Evolutionary conservation across 2,329 filamentous ascomycete genomes (phyloP), one percentile per base, ranked within the genome.

Genomic region (Emergomyces orientalis): DNA sequence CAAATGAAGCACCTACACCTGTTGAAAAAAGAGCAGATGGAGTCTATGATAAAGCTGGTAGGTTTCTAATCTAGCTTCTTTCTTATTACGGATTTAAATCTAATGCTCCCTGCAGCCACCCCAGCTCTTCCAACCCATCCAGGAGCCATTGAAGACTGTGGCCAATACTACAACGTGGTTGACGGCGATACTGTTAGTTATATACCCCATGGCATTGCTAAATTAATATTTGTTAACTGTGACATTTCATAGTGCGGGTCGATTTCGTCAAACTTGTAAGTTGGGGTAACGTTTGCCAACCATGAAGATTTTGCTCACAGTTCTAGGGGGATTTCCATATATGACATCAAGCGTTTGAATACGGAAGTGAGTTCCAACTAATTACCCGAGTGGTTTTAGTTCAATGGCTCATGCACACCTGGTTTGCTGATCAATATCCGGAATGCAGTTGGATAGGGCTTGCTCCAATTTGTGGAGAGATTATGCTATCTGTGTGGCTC

Each of bases 401-500:
- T 30, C n/a, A 30, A 52, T 25, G 8, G 32, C 54, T 30, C 32
- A 47, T 49, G 11, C 19, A 17, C 43, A 47, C 14, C 34, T 45
- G 56, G 52, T 30, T 56, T 37, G 39, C 39, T 62, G 25, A 62
- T 47, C 19, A 37, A 30, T 34, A 55, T 27, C 27, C 27, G 14
- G 3, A 58, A 43, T 43, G 8, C 51, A 67, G 65, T 45, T 67
- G 27, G 62, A 64, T 45, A 32, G 41, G 34, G 43, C 63, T n/a
- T 67, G 65, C 41, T 58, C 47, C 25, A 67, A 67, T 27, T 39
- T 67, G 22, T 67, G 63, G 65, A 43, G 43, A 30, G 64, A 65
- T 41, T 63, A 66, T n/a, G 63, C 64, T 45, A 63, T 67, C 19
- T 67, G 65, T 49, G 56, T 67, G 19, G 64, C 63, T 41, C 65